Evolutionary conservation across 257 asterid species (phyloP), one percentile per base, ranked within the genome.

Genomic region (Jacaranda mimosifolia): DNA sequence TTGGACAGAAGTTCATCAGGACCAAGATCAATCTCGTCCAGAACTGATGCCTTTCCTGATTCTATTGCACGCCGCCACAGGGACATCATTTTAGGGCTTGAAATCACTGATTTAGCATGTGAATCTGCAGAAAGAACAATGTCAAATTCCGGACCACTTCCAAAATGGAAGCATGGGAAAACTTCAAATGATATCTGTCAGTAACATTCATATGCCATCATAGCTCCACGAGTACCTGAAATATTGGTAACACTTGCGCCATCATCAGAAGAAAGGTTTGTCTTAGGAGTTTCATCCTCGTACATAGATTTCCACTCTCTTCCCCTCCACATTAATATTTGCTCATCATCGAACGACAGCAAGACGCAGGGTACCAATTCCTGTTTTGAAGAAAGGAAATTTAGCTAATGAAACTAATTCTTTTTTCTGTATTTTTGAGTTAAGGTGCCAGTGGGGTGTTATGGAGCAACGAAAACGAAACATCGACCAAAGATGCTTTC

Each of bases 241-340:
- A 42, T 63, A 73, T 72, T 75, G 64, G 76, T 7, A 64, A 48
- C 48, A 53, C 75, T 78, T n/a, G 90, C 73, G 74, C 68, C 43
- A 46, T 75, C 76, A 62, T 14, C 68, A 6, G 72, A 63, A 38
- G 85, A 76, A 56, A 76, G 80, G 70, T 76, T 73, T 42, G 59
- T 45, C 80, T 45, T 69, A 5, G 89, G 85, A 71, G 84, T 46
- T 63, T 80, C 90, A 57, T 82, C 73, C 36, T 59, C 56, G 63
- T 86, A 88, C 86, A 85, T 81, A 6, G 97, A 88, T 80, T 90
- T 84, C 99, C 99, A 96, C 46, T 91, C 92, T 82, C 85, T 84
- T 78, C 99, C 99, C 81, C 98, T 91, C 98, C 99, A 96, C 93
- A 96, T 88, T 71, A 96, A 52, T 83, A 93, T 86, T 66, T 96